Conservation (phyloP, 1,139 yeast species). For the Yamadazyma atlantica region DNA sequence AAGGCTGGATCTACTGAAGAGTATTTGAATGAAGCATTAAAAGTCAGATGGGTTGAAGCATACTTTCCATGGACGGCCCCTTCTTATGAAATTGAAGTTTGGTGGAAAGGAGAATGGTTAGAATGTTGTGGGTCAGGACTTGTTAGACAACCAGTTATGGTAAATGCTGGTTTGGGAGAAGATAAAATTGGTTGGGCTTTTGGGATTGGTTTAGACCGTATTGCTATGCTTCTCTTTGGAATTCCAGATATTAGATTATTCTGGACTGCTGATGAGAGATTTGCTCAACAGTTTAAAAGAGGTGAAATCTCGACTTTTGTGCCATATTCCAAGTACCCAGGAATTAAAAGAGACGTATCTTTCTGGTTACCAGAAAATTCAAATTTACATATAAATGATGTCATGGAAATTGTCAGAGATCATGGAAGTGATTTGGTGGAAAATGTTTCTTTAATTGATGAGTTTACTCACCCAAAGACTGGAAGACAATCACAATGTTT, state of each 20-base stretch:
- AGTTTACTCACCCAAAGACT: conserved; percentile 83
- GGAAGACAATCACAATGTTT: conserved; percentile 78
- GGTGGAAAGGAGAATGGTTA: conserved; percentile 99
- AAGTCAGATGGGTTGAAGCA: conserved; percentile 93
- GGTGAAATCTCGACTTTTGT: conserved; percentile 71
- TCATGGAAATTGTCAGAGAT: conserved; percentile 88
- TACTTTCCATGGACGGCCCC: conserved; percentile 99
- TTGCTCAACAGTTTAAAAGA: conserved; percentile 65
- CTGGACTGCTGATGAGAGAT: conserved; percentile 86
- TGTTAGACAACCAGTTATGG: conserved; percentile 74
- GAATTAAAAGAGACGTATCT: conserved; percentile 81
- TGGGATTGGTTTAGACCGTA: conserved; percentile 92
- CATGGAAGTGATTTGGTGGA: conserved; percentile 89
- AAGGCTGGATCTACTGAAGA: conserved; percentile 63
- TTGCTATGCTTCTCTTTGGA: conserved; percentile 93
- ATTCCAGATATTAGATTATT: conserved; percentile 92
- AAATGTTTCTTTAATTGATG: conserved; percentile 76
- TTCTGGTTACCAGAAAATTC: conserved; percentile 72
- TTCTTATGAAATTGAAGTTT: conserved; percentile 96
- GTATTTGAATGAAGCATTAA: conserved; percentile 71
- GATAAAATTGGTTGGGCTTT: conserved; percentile 92
- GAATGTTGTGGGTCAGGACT: conserved; percentile 98
- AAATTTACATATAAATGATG: conserved; percentile 75
- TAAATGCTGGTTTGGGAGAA: conserved; percentile 65
- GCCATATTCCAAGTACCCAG: conserved; percentile 92